Conservation (phyloP, 257 asterid genomes). For the Cynanchum wilfordii region DNA sequence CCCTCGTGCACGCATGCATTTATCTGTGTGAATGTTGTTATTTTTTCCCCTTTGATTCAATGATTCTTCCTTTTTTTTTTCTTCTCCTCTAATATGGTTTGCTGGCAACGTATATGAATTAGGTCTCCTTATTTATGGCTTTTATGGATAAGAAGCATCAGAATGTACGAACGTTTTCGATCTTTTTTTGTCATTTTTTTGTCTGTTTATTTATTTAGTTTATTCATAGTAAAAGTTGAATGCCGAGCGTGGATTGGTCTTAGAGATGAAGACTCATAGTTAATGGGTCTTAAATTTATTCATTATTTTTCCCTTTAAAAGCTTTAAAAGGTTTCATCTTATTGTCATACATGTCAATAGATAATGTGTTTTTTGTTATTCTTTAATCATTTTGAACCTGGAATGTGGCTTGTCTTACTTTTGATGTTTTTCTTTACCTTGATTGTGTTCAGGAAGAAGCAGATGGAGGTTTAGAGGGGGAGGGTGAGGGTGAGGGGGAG, state of each 20-base stretch:
- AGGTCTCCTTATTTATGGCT: background rate
- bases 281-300: background rate
- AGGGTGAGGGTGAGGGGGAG: conserved; percentile 25
- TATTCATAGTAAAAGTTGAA: background rate
- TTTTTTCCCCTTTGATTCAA: too few relatives aligned
- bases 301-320: background rate
- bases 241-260: background rate
- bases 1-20: background rate
- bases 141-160: background rate
- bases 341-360: background rate
- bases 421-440: conserved; percentile 10
- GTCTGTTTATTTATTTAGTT: background rate
- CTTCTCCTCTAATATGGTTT: background rate
- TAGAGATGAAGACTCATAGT: background rate
- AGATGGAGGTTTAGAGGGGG: conserved; percentile 59
- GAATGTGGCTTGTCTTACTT: background rate
- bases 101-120: background rate
- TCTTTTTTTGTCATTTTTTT: background rate
- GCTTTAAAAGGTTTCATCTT: background rate
- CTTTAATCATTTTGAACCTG: background rate
- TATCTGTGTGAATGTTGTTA: background rate
- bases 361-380: background rate
- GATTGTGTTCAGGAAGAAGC: conserved; percentile 54
- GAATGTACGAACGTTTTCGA: background rate
- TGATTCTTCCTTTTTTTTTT: background rate